Percentiles rank a stretch among this genome's conserved stretches.
phyloP scores from a whole-genome alignment of 2,329 filamentous ascomycete genomes.

The Monilinia vaccinii-corymbosi region DNA sequence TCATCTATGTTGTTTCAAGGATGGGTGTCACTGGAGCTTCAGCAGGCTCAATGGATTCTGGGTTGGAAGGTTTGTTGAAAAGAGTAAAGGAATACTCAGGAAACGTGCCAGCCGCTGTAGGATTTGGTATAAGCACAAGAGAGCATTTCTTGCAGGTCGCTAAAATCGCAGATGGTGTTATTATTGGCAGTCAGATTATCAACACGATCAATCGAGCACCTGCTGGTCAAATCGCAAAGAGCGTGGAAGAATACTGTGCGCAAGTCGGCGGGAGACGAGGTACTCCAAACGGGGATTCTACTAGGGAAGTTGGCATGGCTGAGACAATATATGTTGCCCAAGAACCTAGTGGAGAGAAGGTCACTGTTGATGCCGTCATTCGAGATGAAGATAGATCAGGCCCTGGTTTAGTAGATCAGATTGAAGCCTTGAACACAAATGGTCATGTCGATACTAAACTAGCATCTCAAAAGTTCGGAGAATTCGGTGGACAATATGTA shows the following conservation, averaged over 20 bases:
- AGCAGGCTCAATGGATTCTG: conserved; percentile 63
- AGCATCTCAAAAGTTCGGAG: conserved; percentile 80
- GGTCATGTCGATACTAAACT: conserved; percentile 38
- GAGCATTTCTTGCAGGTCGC: conserved; percentile 88
- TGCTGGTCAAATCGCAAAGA: conserved; percentile 56
- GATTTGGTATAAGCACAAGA: conserved; percentile 90
- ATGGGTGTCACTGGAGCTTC: conserved; percentile 94
- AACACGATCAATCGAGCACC: conserved; percentile 64
- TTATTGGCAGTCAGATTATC: conserved; percentile 94
- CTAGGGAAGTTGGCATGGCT: no score
- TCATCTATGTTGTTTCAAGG: conserved; percentile 96
- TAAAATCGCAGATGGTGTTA: conserved; percentile 81
- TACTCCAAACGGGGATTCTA: conserved; percentile 35
- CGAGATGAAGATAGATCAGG: conserved; percentile 27
- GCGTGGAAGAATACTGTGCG: conserved; percentile 80
- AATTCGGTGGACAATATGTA: conserved; percentile 96
- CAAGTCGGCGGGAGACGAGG: conserved; percentile 53
- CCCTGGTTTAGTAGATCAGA: conserved; percentile 42
- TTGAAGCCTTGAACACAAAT: conserved; percentile 56
- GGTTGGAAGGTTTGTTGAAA: conserved; percentile 70
- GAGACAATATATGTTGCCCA: conserved; percentile 50
- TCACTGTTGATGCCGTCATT: conserved; percentile 62
- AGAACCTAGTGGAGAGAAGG: conserved; percentile 47
- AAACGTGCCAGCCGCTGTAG: conserved; percentile 82
- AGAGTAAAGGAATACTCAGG: conserved; percentile 90